Percentiles rank a stretch among this genome's conserved stretches.
Conservation (phyloP, 2,329 filamentous ascomycete species). For the Lasiodiplodia hormozganensis region DNA sequence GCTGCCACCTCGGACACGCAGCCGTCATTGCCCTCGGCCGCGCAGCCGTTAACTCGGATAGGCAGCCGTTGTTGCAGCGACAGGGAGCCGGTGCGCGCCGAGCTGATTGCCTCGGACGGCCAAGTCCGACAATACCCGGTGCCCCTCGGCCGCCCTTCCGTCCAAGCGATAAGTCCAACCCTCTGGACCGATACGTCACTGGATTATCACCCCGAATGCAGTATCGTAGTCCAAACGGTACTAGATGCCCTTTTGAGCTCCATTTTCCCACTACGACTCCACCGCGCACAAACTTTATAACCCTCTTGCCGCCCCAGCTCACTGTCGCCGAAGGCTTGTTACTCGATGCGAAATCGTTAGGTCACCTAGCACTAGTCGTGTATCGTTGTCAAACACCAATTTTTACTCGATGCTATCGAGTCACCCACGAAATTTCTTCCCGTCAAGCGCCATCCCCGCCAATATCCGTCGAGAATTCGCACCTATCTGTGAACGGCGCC, state of each 20-base stretch:
- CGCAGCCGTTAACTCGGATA: neutral
- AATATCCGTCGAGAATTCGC: neutral
- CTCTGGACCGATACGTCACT: constrained; percentile 22
- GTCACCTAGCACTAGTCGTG: neutral
- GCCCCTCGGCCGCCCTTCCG: constrained; percentile 21
- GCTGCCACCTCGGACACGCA: no score
- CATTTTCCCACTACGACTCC: neutral
- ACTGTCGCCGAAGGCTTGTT: neutral
- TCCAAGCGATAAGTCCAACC: constrained; percentile 2
- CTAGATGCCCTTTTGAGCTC: constrained; percentile 1
- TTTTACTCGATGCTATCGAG: constrained; percentile 12
- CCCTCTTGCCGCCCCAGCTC: neutral
- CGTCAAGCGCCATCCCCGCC: neutral
- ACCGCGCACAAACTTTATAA: neutral
- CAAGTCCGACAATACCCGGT: constrained; percentile 23
- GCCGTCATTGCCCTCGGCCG: neutral
- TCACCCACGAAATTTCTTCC: neutral
- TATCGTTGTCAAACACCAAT: neutral
- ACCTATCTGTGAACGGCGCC: neutral
- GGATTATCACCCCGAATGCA: constrained; percentile 18
- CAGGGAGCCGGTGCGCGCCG: constrained; percentile 4
- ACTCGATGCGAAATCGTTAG: constrained; percentile 20
- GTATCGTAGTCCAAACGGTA: constrained; percentile 21
- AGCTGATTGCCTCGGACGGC: constrained; percentile 16
- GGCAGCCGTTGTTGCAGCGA: neutral